Percentiles rank a stretch among this genome's conserved stretches.
Conservation (phyloP, 495 filamentous ascomycete genomes). For the Tuber umbilicatum region DNA sequence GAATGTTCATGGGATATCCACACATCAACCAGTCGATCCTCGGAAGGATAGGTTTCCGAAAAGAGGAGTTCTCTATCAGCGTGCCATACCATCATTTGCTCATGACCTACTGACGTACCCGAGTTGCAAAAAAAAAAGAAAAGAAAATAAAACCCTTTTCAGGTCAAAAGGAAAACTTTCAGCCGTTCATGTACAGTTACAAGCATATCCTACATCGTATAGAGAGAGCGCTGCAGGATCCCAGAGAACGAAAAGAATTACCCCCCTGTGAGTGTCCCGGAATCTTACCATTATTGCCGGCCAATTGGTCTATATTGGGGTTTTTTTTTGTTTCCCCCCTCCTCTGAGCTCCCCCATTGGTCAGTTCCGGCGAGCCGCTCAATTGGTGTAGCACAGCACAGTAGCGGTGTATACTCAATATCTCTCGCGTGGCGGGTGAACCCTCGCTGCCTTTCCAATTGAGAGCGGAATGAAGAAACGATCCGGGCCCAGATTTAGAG, state of each 20-base stretch:
- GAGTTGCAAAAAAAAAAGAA: not conserved
- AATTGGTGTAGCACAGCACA: not conserved
- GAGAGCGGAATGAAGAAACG: not conserved
- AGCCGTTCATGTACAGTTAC: not conserved
- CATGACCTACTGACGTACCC: not conserved
- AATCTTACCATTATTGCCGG: not conserved
- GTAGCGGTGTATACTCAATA: not conserved
- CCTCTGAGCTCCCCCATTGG: not conserved
- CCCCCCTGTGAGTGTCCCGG: not conserved
- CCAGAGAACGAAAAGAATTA: not conserved
- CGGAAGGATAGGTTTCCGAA: not conserved
- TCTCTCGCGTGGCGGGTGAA: not conserved
- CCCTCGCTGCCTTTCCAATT: not conserved
- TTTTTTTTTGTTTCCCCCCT: not conserved
- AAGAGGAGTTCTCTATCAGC: not conserved
- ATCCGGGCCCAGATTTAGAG: not conserved
- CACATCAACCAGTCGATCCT: not conserved
- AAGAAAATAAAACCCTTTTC: not conserved
- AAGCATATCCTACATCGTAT: not conserved
- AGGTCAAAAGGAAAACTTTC: not conserved
- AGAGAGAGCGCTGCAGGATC: not conserved
- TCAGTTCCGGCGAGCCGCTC: not conserved
- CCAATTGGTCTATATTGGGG: not conserved
- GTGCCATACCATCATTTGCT: not conserved
- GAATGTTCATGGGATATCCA: not conserved